phyloP scores from a whole-genome alignment of 2,329 filamentous ascomycete species.

The Fusarium decemcellulare region DNA sequence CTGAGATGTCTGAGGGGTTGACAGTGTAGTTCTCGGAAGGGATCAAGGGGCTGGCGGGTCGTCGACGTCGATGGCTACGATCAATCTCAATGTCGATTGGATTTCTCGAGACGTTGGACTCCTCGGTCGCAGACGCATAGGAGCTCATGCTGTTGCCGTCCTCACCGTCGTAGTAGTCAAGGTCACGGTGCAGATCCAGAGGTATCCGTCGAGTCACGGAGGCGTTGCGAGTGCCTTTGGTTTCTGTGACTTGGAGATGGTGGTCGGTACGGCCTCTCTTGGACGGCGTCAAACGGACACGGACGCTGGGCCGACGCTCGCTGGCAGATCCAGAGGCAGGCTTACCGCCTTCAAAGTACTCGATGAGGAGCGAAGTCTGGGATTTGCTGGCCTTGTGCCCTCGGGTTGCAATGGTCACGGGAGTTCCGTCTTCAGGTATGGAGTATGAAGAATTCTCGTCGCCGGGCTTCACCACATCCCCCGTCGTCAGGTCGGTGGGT shows the following conservation, averaged over 20 bases:
- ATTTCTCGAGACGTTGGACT: constrained; percentile 81
- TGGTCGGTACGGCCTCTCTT: constrained; percentile 75
- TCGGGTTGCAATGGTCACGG: constrained; percentile 90
- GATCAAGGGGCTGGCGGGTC: constrained; percentile 77
- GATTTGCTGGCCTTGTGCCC: constrained; percentile 74
- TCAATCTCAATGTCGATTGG: constrained; percentile 94
- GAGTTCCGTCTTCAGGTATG: constrained; percentile 88
- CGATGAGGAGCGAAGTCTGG: constrained; percentile 92
- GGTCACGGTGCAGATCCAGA: constrained; percentile 55
- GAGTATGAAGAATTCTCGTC: constrained; percentile 83
- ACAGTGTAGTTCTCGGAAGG: constrained; percentile 74
- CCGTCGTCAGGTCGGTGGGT: constrained; percentile 70
- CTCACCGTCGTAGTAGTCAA: constrained; percentile 64
- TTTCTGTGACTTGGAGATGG: constrained; percentile 89
- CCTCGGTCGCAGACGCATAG: constrained; percentile 83
- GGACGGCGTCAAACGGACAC: constrained; percentile 84
- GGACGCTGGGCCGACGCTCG: constrained; percentile 85
- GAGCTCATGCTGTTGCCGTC: constrained; percentile 79
- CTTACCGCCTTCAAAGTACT: constrained; percentile 92
- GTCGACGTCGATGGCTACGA: constrained; percentile 69
- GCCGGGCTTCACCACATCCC: constrained; percentile 77
- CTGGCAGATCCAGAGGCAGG: constrained; percentile 64
- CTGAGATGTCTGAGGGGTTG: constrained; percentile 87
- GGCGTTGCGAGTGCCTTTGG: constrained; percentile 79
- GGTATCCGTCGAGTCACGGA: constrained; percentile 71